Evolutionary conservation across 192 early-diverging fungal species (phyloP), one percentile per base, ranked within the genome.

Genomic region (Lobosporangium transversale): DNA sequence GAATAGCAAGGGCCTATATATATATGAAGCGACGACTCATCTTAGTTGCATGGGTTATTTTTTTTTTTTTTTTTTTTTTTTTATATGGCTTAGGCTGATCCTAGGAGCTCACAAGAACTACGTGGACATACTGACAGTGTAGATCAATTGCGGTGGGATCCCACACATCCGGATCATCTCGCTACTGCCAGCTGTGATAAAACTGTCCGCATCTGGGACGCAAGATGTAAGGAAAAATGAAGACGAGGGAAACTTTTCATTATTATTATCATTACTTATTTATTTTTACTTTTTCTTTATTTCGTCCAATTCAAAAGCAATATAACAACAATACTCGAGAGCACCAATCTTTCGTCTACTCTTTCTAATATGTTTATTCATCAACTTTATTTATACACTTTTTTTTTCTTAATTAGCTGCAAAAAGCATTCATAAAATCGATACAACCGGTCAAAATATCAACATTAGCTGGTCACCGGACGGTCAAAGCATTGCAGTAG

Each of bases 391-490:
- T 48, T n/a, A 26, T 27, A 18, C 1, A 69, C 32, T 14, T 47
- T 64, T 36, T 57, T 27, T 49, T 48, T 29, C 31, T 29, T 60
- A 20, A 31, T 14, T 36, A 84, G 82, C 90, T 23, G 81, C 80
- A 9, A 85, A 87, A 47, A 85, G 86, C 56, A 86, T 80, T 2
- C 82, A 84, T 14, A 79, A 82, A 21, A 81, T 93, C 5, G 63
- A 81, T 29, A 95, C 94, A 4, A 78, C 59, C 2, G 94, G 94
- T 4, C 92, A 95, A 68, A 94, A 94, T 74, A 94, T 95, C 74
- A 95, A 95, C 73, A 86, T 94, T 27, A 87, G 85, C 40, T 95
- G 94, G 94, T 89, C 88, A 59, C 90, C 92, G 2, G 88, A 94
- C 58, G 94, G 93, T 9, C 80, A 83, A 29, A 74, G 80, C 45